These are phyloP conservation scores for Microglena sp. DNA, from an alignment of 139 green algal species.

Conservation along the genomic window DNA sequence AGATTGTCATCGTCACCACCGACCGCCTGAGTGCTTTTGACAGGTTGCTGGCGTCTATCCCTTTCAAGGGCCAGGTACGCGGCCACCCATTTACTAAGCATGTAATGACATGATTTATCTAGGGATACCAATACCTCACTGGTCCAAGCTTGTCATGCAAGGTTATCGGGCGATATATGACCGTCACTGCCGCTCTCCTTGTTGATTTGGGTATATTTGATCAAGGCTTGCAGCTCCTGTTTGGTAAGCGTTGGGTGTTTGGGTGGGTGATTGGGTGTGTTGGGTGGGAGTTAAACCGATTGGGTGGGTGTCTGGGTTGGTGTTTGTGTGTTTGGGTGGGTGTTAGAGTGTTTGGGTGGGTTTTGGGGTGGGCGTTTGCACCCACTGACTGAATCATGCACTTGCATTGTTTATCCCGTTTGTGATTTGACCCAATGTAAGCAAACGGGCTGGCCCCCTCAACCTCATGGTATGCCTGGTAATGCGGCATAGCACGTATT, in stretches of 20 bases:
- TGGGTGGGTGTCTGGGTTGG: background rate
- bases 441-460: no score
- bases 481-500: no score
- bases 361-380: no score
- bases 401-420: no score
- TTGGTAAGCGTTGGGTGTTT: background rate
- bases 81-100: background rate
- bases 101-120: background rate
- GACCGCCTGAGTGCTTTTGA: constrained; percentile 96
- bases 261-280: background rate
- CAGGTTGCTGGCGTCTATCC: constrained; percentile 79
- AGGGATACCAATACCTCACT: no score
- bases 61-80: constrained; percentile 86
- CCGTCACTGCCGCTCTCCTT: background rate
- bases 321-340: background rate
- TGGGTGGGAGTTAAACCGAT: background rate
- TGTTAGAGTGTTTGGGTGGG: no score
- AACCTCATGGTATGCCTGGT: no score
- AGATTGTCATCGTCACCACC: constrained; percentile 89
- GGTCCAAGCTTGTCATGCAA: no score
- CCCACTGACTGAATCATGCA: no score
- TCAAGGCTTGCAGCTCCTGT: constrained; percentile 1
- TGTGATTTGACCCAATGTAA: no score
- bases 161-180: no score
- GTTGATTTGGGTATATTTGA: background rate